Evolutionary conservation across 2,329 filamentous ascomycete genomes (phyloP), one percentile per base, ranked within the genome.

Genomic region (Westerdykella sp.): DNA sequence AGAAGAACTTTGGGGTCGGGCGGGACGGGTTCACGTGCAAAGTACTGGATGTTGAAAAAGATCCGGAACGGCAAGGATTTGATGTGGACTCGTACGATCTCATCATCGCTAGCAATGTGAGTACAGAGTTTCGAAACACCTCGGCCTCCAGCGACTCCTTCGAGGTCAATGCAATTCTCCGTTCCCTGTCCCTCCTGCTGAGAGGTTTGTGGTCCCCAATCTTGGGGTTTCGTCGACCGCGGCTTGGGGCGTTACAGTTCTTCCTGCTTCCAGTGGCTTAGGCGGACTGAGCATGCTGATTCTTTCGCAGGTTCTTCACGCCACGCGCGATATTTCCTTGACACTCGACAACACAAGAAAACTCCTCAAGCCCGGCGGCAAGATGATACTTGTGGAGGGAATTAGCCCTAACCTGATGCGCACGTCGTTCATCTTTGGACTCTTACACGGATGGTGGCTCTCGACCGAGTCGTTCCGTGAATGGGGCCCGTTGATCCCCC

Each of bases 61-160:
- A 60, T 39, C 48, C 51, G 2, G 34, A 39, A 1, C 42, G 38
- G 1, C 57, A 60, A 34, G 53, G 49, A 10, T 57, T 59, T 21
- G 35, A 42, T 9, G 36, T 42, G 9, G 45, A 41, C 7, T 48
- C 45, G 5, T 57, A 53, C 44, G 54, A 62, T 40, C 41, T 62
- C 5, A 48, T 56, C 1, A 40, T 59, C 73, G 13, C 41, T 69
- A 15, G 43, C 68, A 6, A 53, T 62, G 25, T 28, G 11, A 28
- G 25, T 28, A 10, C 9, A 28, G 25, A 28, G 25, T 10, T 21
- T 21, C 6, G 4, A 21, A 6, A 21, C 18, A 21, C 18, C 6
- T 21, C 18, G 4, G 18, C 18, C 18, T 21, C 18, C 18, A 21
- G 3, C 18, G 3, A 4, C 18, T 21, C 6, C 6, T 21, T 21